A percentile compares a stretch with the other conserved stretches of the same genome.
These are phyloP conservation scores for Fusarium sp. DNA, from an alignment of 2,329 filamentous ascomycete species.

Conservation along the genomic window DNA sequence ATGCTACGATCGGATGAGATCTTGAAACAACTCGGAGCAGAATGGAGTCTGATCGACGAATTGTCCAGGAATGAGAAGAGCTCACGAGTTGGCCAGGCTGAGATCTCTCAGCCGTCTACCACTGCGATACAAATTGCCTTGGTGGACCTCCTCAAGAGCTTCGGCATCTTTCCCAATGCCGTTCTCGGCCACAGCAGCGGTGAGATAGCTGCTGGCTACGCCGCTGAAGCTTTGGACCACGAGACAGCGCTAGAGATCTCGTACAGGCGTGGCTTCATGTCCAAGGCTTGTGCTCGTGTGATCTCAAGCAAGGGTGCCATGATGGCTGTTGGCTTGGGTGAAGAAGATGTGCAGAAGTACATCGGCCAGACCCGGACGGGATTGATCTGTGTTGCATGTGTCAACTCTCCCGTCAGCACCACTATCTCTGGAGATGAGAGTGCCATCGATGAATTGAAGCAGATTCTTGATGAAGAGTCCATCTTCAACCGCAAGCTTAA, in stretches of 20 bases:
- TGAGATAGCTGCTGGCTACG: conserved; percentile 55
- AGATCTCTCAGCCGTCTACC: conserved; percentile 53
- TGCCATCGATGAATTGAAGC: conserved; percentile 44
- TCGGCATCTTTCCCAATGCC: conserved; percentile 42
- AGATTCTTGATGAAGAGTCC: conserved; percentile 45
- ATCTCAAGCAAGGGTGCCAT: conserved; percentile 47
- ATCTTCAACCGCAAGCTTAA: conserved; percentile 49
- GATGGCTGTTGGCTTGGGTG: conserved; percentile 54
- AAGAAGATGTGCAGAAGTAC: conserved; percentile 44
- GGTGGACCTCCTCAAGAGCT: conserved; percentile 51
- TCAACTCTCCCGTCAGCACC: conserved; percentile 51
- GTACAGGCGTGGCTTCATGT: conserved; percentile 19
- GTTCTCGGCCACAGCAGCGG: conserved; percentile 54
- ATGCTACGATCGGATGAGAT: conserved; percentile 6
- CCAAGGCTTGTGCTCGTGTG: conserved; percentile 14
- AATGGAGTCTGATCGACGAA: conserved; percentile 41
- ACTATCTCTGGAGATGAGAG: conserved; percentile 51
- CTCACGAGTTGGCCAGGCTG: conserved; percentile 47
- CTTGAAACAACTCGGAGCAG: conserved; percentile 9
- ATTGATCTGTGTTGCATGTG: conserved; percentile 48
- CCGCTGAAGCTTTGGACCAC: conserved; percentile 28
- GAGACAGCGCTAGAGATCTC: conserved; percentile 20
- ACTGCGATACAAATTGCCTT: conserved; percentile 58
- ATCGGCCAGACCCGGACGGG: conserved; percentile 32
- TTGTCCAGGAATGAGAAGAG: conserved; percentile 21